Evolutionary conservation across 306 rosid genomes (phyloP).

Genomic region (Purshia tridentata): DNA sequence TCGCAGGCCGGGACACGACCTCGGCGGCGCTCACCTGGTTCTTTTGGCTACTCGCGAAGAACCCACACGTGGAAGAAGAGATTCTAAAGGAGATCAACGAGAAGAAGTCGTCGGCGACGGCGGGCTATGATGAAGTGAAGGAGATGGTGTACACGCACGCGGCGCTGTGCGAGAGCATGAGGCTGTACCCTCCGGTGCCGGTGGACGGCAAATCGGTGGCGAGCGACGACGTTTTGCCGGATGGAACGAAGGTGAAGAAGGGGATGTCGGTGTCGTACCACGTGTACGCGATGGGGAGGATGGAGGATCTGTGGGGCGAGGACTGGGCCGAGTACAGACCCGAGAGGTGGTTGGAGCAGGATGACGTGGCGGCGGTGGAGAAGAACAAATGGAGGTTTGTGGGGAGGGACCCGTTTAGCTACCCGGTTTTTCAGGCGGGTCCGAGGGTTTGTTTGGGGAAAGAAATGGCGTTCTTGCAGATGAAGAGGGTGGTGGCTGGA

Average conservation of each 20-base stretch:
- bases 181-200: conserved; percentile 66
- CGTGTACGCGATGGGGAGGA: conserved; percentile 60
- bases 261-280: conserved; percentile 57
- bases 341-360: conserved; percentile 59
- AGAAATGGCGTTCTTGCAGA: conserved; percentile 88
- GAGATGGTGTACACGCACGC: conserved; percentile 67
- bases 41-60: conserved; percentile 52
- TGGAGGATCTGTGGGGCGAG: conserved; percentile 56
- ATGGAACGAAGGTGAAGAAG: conserved; percentile 59
- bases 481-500: conserved; percentile 62
- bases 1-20: conserved; percentile 67
- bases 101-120: conserved; percentile 2
- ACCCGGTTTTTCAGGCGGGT: conserved; percentile 80
- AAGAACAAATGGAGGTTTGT: conserved; percentile 45
- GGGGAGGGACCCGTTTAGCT: conserved; percentile 47
- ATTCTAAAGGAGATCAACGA: conserved; percentile 37
- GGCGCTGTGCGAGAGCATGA: conserved; percentile 67
- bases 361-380: not conserved
- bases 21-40: conserved; percentile 65
- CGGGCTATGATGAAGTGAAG: conserved; percentile 43
- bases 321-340: conserved; percentile 64
- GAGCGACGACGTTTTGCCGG: conserved; percentile 54
- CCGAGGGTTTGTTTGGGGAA: conserved; percentile 72
- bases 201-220: conserved; percentile 35
- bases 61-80: conserved; percentile 39